A percentile compares a stretch with the other conserved stretches of the same genome.
Conservation (phyloP, 2,329 filamentous ascomycete genomes). For the Claviceps capensis region DNA sequence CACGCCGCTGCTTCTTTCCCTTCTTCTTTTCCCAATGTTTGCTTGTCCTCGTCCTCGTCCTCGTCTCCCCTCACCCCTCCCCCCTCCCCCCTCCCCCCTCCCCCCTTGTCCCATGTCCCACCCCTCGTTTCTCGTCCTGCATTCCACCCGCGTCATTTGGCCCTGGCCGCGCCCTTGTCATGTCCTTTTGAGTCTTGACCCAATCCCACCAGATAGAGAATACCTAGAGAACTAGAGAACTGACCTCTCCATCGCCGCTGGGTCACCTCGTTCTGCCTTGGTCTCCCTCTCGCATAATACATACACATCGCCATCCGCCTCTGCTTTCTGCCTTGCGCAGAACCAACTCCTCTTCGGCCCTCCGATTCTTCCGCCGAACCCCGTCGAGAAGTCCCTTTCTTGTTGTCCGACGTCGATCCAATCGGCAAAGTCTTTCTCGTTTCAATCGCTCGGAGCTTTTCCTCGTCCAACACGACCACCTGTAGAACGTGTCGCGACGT, state of each 20-base stretch:
- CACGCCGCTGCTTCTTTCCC: background rate
- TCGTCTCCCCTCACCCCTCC: background rate
- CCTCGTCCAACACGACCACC: background rate
- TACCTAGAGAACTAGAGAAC: too few relatives aligned
- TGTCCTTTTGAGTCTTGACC: background rate
- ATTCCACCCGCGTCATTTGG: slow-evolving; percentile 4
- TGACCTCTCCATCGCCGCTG: background rate
- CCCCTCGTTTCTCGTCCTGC: slow-evolving; percentile 2
- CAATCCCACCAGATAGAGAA: background rate
- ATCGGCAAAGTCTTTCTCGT: background rate
- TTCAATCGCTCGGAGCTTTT: background rate
- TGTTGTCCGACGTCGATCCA: background rate
- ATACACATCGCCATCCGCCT: slow-evolving; percentile 2
- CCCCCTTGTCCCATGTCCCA: background rate
- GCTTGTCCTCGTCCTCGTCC: background rate
- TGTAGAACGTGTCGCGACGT: background rate
- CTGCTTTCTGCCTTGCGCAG: slow-evolving; percentile 1
- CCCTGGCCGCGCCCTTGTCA: slow-evolving; percentile 1
- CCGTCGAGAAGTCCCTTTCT: background rate
- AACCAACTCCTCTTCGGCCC: background rate
- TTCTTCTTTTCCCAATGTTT: background rate
- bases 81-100: background rate
- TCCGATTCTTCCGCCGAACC: background rate
- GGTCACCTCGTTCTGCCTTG: background rate
- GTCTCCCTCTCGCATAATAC: slow-evolving; percentile 1